Conservation (phyloP, 352 stramenopile species). For the Phytophthora syringae region DNA sequence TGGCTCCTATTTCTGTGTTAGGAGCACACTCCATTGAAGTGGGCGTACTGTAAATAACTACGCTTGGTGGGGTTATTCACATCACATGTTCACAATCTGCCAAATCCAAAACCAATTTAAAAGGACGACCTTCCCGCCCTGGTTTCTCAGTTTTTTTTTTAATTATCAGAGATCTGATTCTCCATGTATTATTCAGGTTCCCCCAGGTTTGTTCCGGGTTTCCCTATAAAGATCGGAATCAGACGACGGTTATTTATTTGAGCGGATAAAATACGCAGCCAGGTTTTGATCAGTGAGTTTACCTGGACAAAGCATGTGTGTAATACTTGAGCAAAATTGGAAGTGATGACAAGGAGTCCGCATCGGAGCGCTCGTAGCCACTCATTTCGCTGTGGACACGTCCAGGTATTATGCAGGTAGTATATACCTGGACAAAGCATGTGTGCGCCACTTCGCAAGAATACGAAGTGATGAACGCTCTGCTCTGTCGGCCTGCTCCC, state of each 20-base stretch:
- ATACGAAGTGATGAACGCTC: not conserved
- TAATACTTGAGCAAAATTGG: not conserved
- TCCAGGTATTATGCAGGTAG: conserved; percentile 3
- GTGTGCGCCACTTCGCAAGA: conserved; percentile 2
- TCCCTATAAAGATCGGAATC: conserved; percentile 1
- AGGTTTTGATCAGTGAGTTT: not conserved
- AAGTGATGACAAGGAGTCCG: not conserved
- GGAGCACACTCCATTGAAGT: no score
- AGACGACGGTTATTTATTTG: no score
- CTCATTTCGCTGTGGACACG: not conserved
- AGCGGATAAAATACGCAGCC: no score
- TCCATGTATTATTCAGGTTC: conserved; percentile 3
- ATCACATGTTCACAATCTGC: no score
- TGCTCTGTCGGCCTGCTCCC: not conserved
- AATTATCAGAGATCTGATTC: conserved; percentile 2
- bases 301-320: not conserved
- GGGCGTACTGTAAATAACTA: no score
- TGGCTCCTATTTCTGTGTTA: no score
- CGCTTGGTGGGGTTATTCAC: no score
- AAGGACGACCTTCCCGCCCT: not conserved
- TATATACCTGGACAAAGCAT: conserved; percentile 6
- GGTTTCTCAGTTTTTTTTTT: not conserved
- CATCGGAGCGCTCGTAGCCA: no score
- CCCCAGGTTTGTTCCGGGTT: not conserved
- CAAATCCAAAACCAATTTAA: no score